These are phyloP conservation scores for Staphylotrichum tortipilum DNA, from an alignment of 495 filamentous ascomycete species.

Conservation along the genomic window DNA sequence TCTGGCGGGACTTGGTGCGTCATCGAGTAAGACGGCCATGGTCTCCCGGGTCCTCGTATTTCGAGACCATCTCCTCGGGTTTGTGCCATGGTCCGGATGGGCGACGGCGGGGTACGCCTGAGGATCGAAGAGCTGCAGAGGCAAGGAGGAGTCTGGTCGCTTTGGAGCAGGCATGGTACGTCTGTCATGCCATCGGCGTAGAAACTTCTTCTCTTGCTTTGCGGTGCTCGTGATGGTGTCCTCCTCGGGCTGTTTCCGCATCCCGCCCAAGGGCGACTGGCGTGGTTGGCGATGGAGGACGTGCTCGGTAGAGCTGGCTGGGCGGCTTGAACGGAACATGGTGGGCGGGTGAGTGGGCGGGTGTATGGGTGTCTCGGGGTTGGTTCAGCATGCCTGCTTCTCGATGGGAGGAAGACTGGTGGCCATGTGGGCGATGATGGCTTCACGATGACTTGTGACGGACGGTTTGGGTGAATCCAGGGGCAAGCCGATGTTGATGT, in stretches of 20 bases:
- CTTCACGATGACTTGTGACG: neutral
- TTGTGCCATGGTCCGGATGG: too few relatives aligned
- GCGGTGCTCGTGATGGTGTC: too few relatives aligned
- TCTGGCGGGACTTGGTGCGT: neutral
- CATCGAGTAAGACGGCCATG: constrained; percentile 3
- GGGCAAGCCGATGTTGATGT: too few relatives aligned
- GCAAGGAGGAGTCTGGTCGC: too few relatives aligned
- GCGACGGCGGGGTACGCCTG: too few relatives aligned
- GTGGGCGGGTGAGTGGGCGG: too few relatives aligned
- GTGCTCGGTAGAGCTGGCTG: neutral
- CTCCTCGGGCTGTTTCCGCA: neutral
- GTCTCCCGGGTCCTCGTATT: neutral
- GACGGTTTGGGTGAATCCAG: neutral
- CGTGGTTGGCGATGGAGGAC: constrained; percentile 1
- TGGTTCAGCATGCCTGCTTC: neutral
- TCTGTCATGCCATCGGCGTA: too few relatives aligned
- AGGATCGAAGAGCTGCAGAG: too few relatives aligned
- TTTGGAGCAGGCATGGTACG: too few relatives aligned
- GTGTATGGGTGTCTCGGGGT: neutral
- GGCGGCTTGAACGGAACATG: neutral
- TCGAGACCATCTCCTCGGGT: neutral
- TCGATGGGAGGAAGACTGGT: neutral
- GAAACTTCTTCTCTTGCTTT: neutral
- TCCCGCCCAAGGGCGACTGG: neutral
- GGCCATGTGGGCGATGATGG: neutral